Conservation (phyloP, 257 asterid genomes). For the Solanum virginianum region DNA sequence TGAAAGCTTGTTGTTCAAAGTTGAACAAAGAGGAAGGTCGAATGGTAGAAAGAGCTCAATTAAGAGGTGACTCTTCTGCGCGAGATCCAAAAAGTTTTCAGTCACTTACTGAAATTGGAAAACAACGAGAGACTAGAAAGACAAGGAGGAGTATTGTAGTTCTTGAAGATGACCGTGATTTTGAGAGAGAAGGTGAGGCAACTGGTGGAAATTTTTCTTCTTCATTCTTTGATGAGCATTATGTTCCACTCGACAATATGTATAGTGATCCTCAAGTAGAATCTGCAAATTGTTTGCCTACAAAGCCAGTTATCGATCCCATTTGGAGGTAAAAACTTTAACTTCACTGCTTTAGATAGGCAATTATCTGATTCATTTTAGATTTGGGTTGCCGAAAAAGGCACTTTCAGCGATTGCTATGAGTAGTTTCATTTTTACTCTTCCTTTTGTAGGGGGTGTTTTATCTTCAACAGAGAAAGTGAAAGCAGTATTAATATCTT, state of each 20-base stretch:
- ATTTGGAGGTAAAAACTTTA: background rate
- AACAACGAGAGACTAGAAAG: background rate
- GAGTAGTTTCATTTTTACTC: background rate
- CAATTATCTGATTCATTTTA: background rate
- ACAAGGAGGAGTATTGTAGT: background rate
- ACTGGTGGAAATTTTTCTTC: background rate
- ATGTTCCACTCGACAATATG: background rate
- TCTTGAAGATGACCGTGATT: background rate
- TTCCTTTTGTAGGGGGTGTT: background rate
- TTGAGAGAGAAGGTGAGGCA: background rate
- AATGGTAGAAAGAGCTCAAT: background rate
- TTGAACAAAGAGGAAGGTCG: background rate
- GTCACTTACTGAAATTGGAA: background rate
- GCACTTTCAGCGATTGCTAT: background rate
- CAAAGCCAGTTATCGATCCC: background rate
- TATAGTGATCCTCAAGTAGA: background rate
- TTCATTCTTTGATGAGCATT: background rate
- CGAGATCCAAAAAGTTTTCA: background rate
- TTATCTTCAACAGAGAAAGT: background rate
- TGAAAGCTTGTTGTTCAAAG: background rate
- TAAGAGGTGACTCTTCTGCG: background rate
- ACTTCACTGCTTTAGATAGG: background rate
- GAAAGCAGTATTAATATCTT: background rate
- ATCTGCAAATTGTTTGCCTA: background rate
- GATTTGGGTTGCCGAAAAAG: background rate